A percentile compares a stretch with the other conserved stretches of the same genome.
Conservation (phyloP, 768 basidiomycete species). For the Termitomyces sp. region DNA sequence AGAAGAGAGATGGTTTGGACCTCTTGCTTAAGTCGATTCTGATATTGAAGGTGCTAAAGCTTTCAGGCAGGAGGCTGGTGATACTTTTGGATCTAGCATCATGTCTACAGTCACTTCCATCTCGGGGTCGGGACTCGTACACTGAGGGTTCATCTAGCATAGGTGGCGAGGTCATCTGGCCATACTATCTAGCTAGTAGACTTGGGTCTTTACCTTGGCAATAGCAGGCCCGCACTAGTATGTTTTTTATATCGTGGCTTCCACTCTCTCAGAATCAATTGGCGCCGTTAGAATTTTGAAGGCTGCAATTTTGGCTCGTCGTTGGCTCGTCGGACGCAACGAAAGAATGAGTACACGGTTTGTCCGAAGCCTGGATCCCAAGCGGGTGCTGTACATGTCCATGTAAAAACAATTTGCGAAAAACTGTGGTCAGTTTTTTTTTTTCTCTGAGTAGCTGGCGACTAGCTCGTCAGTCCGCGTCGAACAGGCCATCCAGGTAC, state of each 20-base stretch:
- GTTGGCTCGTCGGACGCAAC: not conserved
- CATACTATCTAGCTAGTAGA: no score
- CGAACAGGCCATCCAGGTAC: no score
- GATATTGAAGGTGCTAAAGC: not conserved
- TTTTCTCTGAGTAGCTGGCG: no score
- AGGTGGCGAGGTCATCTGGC: not conserved
- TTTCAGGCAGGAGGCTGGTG: not conserved
- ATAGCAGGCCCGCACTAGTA: no score
- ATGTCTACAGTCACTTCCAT: not conserved
- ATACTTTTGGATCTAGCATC: not conserved
- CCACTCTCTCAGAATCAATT: no score
- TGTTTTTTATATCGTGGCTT: no score
- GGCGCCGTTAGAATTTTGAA: not conserved
- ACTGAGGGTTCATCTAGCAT: not conserved
- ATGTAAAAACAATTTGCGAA: not conserved
- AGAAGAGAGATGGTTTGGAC: not conserved
- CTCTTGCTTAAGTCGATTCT: not conserved
- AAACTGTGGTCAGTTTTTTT: no score
- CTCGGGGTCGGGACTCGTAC: not conserved
- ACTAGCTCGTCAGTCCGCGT: no score
- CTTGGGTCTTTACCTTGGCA: no score
- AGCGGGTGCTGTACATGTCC: not conserved
- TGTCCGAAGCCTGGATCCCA: not conserved
- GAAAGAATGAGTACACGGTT: not conserved
- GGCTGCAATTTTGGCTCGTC: not conserved